These are phyloP conservation scores for Pleurotus giganteus DNA, from an alignment of 768 basidiomycete genomes.

Conservation along the genomic window DNA sequence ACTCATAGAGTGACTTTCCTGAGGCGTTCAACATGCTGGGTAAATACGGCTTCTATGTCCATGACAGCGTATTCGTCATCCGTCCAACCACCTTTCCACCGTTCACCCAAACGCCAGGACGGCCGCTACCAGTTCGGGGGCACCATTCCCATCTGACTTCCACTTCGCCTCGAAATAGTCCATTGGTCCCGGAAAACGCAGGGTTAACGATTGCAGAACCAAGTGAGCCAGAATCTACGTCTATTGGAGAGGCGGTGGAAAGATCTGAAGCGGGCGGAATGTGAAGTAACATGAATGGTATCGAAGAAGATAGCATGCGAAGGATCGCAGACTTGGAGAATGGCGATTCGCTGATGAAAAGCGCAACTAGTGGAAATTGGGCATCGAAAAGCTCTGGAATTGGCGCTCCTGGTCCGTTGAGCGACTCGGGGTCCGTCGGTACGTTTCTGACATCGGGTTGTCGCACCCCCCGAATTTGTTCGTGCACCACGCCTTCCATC, in stretches of 20 bases:
- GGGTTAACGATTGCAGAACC: slow-evolving; percentile 69
- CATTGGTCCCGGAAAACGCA: slow-evolving; percentile 52
- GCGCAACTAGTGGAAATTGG: slow-evolving; percentile 51
- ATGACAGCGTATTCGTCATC: too few species aligned
- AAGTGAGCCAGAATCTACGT: slow-evolving; percentile 21
- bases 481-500: slow-evolving; percentile 82
- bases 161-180: slow-evolving; percentile 57
- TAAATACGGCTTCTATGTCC: too few species aligned
- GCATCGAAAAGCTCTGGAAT: neutral
- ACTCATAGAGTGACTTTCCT: too few species aligned
- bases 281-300: slow-evolving; percentile 80
- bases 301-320: slow-evolving; percentile 67
- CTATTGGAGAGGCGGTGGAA: slow-evolving; percentile 6
- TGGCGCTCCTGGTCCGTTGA: neutral
- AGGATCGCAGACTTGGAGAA: slow-evolving; percentile 73
- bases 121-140: slow-evolving; percentile 24
- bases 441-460: neutral
- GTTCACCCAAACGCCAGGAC: slow-evolving; percentile 45
- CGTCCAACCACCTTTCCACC: slow-evolving; percentile 33
- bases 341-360: slow-evolving; percentile 77
- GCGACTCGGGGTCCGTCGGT: neutral
- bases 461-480: slow-evolving; percentile 32
- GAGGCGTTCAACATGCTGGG: too few species aligned
- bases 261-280: slow-evolving; percentile 47
- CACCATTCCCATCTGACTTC: slow-evolving; percentile 69